Base-by-base conservation (phyloP, 805 yeast genomes). In the Hanseniaspora meyeri region DNA sequence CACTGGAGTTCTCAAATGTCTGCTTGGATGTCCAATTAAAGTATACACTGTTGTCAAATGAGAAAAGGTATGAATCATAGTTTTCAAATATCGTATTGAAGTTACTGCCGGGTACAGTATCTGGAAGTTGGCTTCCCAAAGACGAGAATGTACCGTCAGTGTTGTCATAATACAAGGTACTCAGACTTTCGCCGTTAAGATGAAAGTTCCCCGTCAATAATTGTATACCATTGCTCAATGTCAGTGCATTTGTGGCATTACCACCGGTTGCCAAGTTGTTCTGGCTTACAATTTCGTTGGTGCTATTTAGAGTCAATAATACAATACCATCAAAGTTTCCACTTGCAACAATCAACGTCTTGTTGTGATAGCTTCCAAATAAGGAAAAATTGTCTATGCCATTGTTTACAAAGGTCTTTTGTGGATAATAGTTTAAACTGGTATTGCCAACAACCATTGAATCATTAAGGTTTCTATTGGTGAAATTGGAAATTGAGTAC, bases 401-500 rank as follows among this genome's bases (percentile, higher is more conserved):
- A 51, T 62, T 61, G 7, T 57, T 42, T 58, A 71, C 62, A 24
- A 65, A 60, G 60, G 70, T 55, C 4, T 66, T 58, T 4, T 71
- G 63, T 0, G 81, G 74, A 38, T 72, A 59, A 14, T 60, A 49
- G 57, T 75, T 74, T 43, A 83, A 59, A 1, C 78, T 64, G 0
- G 85, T 74, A 60, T 78, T 74, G 0, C 81, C 80, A 43, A 81
- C 70, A 57, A 40, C 62, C 60, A 24, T 59, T 29, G 58, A 64
- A 55, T 69, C 61, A 10, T 68, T 62, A 43, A 65, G 61, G 14
- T 68, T 63, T 29, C 66, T 60, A 12, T 63, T 59, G 4, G 83
- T 71, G 66, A 85, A 87, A 66, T 89, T 89, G 2, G 78, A 68
- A 39, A 81, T 69, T 0, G 87, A 81, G 67, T 83, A 93, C 69